Base-by-base conservation (phyloP, 768 basidiomycete species). In the Kwoniella dendrophila region DNA sequence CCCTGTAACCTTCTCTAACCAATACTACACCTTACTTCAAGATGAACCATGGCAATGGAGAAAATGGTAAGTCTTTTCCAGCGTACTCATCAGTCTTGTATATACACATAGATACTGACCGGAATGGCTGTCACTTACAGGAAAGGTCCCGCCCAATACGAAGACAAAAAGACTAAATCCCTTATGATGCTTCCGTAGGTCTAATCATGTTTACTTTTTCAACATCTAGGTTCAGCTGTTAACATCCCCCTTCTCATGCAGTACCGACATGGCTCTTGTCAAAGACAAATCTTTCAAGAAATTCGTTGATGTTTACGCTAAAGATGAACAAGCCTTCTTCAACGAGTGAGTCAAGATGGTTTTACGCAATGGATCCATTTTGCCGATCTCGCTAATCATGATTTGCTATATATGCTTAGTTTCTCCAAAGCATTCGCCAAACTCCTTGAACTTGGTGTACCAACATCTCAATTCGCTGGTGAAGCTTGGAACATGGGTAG, bases 141-240 rank as follows among this genome's bases (percentile, higher is more conserved):
- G 72, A 75, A 69, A 40, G 77, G 77, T 6, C 92, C 93, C 22
- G 92, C 92, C 82, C 94, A 96, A 81, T 87, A 88, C 59, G 87
- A 90, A 80, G 95, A 97, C 82, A 93, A 92, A 85, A 86, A 85
- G 81, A 93, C 92, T 41, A 85, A 85, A 71, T 80, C 86, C 26
- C 82, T 97, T 53, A 97, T 97, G 94, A 97, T 97, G 94, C 82
- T 97, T 45, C 92, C 92, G 88, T 91, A 78, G 58, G 88, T 85
- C 43, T 18, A 33, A 36, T 30, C 41, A 29, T 14, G 48, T 20
- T 2, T 26, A 14, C 6, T 40, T 3, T 47, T 18, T 33, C 32
- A 47, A n/a, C 10, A 26, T 12, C 34, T 56, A 12, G 22, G 26
- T n/a, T 12, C 14, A 20, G 8, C 27, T 27, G 53, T 8, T 58